Conservation (phyloP, 805 yeast genomes). For the Saturnispora gosingensis region DNA sequence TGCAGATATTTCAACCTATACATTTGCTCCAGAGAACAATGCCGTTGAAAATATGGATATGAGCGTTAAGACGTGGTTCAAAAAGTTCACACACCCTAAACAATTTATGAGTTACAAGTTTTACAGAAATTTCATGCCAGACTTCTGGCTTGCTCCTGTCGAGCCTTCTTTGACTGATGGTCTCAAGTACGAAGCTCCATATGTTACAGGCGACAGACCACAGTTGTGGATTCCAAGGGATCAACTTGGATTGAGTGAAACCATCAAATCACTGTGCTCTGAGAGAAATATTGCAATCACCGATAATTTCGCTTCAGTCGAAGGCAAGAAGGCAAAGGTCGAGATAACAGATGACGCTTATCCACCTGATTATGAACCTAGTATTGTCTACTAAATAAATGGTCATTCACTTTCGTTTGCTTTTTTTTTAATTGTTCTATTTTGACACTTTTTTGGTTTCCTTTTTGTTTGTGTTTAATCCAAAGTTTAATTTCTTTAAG, state of each 20-base stretch:
- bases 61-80: conserved; percentile 4
- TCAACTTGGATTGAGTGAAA: conserved; percentile 53
- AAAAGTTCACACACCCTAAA: conserved; percentile 24
- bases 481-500: neutral
- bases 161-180: conserved; percentile 9
- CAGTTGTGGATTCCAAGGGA: conserved; percentile 67
- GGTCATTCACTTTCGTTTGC: neutral
- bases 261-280: conserved; percentile 43
- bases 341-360: conserved; percentile 40
- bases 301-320: conserved; percentile 47
- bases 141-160: conserved; percentile 16
- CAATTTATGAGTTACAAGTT: conserved; percentile 20
- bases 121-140: conserved; percentile 33
- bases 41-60: neutral
- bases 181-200: conserved; percentile 42
- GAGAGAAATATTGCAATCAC: conserved; percentile 45
- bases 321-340: conserved; percentile 45
- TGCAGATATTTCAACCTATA: conserved; percentile 3
- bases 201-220: conserved; percentile 46
- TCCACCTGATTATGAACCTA: conserved; percentile 60
- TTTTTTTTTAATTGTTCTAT: neutral
- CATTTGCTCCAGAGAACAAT: conserved; percentile 6
- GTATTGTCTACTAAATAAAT: conserved; percentile 19
- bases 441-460: neutral
- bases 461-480: neutral